phyloP scores from a whole-genome alignment of 345 rosid species.

The Tarenaya hassleriana region DNA sequence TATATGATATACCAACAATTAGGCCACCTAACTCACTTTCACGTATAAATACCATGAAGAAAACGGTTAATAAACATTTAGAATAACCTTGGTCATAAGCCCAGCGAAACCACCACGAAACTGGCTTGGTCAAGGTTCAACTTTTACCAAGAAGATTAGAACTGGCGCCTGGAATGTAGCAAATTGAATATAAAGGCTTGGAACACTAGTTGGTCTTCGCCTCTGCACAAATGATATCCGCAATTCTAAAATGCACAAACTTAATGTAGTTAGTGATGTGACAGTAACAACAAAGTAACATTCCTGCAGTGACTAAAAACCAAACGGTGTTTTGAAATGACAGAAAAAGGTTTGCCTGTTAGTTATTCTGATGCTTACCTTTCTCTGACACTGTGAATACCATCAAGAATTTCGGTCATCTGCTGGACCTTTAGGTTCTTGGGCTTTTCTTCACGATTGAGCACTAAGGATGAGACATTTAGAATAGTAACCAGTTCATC shows the following conservation, averaged over 20 bases:
- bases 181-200: too few relatives aligned
- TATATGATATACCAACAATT: too few relatives aligned
- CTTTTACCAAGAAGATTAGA: too few relatives aligned
- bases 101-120: too few relatives aligned
- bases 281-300: background rate
- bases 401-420: constrained; percentile 55
- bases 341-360: too few relatives aligned
- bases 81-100: too few relatives aligned
- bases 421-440: constrained; percentile 54
- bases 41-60: too few relatives aligned
- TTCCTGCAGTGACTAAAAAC: background rate
- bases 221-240: constrained; percentile 22
- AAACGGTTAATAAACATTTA: too few relatives aligned
- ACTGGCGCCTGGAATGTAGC: too few relatives aligned
- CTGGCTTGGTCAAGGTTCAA: too few relatives aligned
- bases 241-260: constrained; percentile 15
- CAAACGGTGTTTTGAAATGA: constrained; percentile 5
- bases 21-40: too few relatives aligned
- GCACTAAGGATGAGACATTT: constrained; percentile 49
- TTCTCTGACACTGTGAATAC: constrained; percentile 41
- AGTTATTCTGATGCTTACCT: constrained; percentile 33
- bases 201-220: constrained; percentile 16
- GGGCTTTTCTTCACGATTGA: constrained; percentile 43
- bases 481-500: constrained; percentile 54
- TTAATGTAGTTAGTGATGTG: background rate